Evolutionary conservation across 306 rosid genomes (phyloP).

Genomic region (Lathyrus oleraceus): DNA sequence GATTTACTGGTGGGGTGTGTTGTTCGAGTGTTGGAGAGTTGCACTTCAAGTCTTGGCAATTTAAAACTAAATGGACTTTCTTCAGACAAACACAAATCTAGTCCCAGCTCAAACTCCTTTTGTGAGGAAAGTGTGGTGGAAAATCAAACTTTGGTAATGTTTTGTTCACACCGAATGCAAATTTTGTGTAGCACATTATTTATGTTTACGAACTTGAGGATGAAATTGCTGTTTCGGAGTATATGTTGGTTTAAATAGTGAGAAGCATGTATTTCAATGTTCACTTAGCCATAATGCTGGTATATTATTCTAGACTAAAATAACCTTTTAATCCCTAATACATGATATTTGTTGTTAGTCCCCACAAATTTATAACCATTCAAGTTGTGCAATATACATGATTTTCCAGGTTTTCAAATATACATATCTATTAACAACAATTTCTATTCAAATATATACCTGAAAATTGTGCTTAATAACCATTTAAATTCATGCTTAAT

Average conservation of each 20-base stretch:
- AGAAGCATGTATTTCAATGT: not conserved
- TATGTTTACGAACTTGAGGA: slow-evolving; percentile 10
- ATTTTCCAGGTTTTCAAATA: not conserved
- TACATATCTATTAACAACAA: not conserved
- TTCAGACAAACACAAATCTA: slow-evolving; percentile 37
- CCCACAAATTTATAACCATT: not conserved
- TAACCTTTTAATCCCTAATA: not conserved
- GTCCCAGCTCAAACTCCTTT: slow-evolving; percentile 23
- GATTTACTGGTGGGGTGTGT: slow-evolving; percentile 79
- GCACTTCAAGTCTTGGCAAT: slow-evolving; percentile 55
- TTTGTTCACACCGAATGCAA: slow-evolving; percentile 30
- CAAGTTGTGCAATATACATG: not conserved
- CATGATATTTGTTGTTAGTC: not conserved
- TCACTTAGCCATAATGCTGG: not conserved
- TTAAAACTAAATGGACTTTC: slow-evolving; percentile 44
- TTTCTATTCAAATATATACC: not conserved
- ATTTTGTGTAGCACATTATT: not conserved
- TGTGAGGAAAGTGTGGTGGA: slow-evolving; percentile 39
- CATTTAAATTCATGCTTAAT: not conserved
- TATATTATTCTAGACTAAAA: not conserved
- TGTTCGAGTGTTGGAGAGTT: slow-evolving; percentile 83
- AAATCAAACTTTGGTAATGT: slow-evolving; percentile 52
- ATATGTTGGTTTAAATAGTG: slow-evolving; percentile 8
- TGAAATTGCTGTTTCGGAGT: not conserved
- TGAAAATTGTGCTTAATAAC: not conserved